Evolutionary conservation across 805 yeast species (phyloP).

Genomic region (Barnettozyma siamensis): DNA sequence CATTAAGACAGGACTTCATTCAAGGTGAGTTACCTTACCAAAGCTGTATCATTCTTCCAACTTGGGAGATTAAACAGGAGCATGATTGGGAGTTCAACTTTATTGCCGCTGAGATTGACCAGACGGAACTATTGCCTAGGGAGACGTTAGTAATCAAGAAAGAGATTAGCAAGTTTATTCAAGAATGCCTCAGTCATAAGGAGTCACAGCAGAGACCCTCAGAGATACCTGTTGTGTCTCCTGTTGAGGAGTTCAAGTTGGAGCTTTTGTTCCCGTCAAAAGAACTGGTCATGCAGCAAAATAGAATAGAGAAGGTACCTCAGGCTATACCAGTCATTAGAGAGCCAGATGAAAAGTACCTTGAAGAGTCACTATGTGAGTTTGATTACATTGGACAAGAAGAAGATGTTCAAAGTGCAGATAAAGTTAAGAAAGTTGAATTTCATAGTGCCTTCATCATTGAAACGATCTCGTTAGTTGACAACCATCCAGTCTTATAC

Average conservation of each 20-base stretch:
- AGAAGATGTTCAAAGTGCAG: neutral
- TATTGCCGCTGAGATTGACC: neutral
- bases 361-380: neutral
- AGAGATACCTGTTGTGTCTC: neutral
- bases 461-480: neutral
- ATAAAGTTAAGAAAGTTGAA: neutral
- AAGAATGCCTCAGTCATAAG: neutral
- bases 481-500: neutral
- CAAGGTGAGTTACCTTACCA: neutral
- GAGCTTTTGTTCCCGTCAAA: neutral
- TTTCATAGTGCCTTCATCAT: neutral
- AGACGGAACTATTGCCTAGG: slow-evolving; percentile 8
- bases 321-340: neutral
- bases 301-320: neutral
- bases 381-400: too few relatives aligned
- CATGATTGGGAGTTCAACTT: neutral
- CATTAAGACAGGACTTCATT: neutral
- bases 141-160: slow-evolving; percentile 13
- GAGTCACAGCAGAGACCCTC: neutral
- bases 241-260: neutral
- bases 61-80: neutral
- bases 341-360: neutral
- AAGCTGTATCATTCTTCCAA: neutral
- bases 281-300: neutral
- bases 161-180: slow-evolving; percentile 10